Evolutionary conservation across 306 rosid genomes (phyloP).

Genomic region (Trifolium fragiferum): DNA sequence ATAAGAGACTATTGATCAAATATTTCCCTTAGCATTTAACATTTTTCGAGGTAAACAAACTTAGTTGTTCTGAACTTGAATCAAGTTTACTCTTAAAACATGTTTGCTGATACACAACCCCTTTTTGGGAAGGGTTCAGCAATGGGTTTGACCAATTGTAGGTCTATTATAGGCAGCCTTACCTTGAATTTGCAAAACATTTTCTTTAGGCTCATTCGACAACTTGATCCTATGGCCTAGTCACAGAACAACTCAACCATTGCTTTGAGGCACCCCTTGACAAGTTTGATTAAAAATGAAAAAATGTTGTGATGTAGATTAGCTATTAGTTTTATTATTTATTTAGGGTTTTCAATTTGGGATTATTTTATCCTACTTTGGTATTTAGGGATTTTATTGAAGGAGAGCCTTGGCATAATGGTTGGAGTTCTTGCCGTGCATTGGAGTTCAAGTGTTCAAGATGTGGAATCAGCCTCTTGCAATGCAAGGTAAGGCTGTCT

Average conservation of each 20-base stretch:
- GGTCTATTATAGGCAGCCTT: constrained; percentile 14
- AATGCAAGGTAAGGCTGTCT: constrained; percentile 19
- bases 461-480: constrained; percentile 12
- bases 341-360: constrained; percentile 2
- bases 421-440: constrained; percentile 17
- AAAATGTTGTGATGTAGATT: constrained; percentile 1
- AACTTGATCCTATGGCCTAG: not conserved
- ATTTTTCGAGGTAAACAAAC: not conserved
- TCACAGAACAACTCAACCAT: constrained; percentile 1
- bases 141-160: not conserved
- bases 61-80: constrained; percentile 4
- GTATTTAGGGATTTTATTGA: constrained; percentile 25
- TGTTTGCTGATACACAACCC: not conserved
- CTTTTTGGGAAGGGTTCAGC: not conserved
- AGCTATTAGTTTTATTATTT: constrained; percentile 3
- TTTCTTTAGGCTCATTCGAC: constrained; percentile 7
- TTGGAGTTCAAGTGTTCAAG: constrained; percentile 2
- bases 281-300: not conserved
- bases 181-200: constrained; percentile 2
- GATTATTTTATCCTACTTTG: constrained; percentile 17
- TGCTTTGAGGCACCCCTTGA: constrained; percentile 4
- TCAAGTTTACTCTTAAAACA: constrained; percentile 1
- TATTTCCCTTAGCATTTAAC: not conserved
- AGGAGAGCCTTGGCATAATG: not conserved
- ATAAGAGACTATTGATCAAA: not conserved